These are phyloP conservation scores for Populus hybrid DNA, from an alignment of 441 rosid species.

Conservation along the genomic window DNA sequence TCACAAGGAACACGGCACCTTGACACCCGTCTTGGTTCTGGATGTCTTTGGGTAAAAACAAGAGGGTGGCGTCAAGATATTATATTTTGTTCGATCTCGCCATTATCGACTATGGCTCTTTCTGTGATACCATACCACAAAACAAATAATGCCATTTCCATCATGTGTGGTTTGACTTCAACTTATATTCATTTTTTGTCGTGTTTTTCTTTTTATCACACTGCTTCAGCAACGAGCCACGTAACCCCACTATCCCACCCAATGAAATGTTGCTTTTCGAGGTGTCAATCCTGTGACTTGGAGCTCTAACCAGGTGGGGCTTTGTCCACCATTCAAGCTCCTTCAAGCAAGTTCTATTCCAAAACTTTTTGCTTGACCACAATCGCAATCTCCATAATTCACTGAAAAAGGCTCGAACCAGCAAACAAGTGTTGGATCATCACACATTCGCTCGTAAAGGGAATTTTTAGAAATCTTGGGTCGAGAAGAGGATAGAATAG, in stretches of 20 bases:
- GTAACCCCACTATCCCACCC: constrained; percentile 7
- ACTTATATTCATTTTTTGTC: neutral
- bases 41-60: neutral
- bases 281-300: neutral
- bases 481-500: no score
- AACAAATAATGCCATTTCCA: no score
- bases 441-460: neutral
- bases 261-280: constrained; percentile 4
- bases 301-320: neutral
- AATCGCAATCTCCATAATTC: neutral
- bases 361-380: neutral
- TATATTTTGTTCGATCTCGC: neutral
- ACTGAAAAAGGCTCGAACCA: neutral
- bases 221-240: neutral
- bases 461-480: neutral
- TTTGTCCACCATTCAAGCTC: neutral
- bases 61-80: neutral
- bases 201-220: neutral
- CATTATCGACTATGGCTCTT: neutral
- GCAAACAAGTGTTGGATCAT: neutral
- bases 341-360: neutral
- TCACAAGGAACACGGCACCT: no score
- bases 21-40: neutral
- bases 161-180: neutral
- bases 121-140: neutral